These are phyloP conservation scores for Xylaria venustula DNA, from an alignment of 495 filamentous ascomycete genomes.

Conservation along the genomic window DNA sequence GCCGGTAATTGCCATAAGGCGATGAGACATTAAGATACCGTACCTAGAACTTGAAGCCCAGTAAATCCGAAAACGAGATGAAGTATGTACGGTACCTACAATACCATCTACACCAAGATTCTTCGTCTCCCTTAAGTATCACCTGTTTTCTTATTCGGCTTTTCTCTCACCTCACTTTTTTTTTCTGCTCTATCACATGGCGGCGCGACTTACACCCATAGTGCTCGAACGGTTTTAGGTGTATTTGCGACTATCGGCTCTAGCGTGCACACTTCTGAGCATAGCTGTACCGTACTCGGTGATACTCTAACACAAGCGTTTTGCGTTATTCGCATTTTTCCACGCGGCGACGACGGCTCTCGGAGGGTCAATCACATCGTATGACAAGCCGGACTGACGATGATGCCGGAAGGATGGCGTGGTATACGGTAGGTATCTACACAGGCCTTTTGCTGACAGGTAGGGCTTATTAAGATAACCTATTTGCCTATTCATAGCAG, in stretches of 20 bases:
- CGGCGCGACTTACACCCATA: neutral
- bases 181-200: neutral
- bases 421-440: too few species aligned
- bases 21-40: neutral
- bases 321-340: neutral
- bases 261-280: neutral
- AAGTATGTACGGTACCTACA: neutral
- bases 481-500: neutral
- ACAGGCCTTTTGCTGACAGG: neutral
- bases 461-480: neutral
- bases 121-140: neutral
- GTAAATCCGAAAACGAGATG: constrained; percentile 9
- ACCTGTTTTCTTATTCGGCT: neutral
- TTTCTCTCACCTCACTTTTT: neutral
- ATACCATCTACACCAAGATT: too few species aligned
- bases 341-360: neutral
- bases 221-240: neutral
- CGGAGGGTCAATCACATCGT: neutral
- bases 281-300: neutral
- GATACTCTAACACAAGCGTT: neutral
- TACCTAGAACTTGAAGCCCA: too few species aligned
- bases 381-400: neutral
- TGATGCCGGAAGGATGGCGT: neutral
- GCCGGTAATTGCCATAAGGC: neutral
- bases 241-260: too few species aligned